Conservation (phyloP, 2,329 filamentous ascomycete genomes). For the Thermothelomyces thermophilus region DNA sequence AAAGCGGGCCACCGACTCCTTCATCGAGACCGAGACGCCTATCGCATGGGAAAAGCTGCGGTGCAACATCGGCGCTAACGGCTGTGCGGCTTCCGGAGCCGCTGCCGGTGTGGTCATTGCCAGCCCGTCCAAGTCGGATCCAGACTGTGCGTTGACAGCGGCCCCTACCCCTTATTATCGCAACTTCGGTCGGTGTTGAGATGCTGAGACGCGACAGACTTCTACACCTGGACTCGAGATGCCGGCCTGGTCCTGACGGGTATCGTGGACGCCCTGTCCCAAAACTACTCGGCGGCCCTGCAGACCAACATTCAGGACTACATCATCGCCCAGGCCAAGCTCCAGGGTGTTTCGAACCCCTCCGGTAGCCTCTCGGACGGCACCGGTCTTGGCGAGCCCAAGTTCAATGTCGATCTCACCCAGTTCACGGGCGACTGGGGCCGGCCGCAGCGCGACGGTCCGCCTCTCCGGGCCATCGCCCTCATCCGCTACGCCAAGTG, state of each 20-base stretch:
- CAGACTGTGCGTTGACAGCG: constrained; percentile 45
- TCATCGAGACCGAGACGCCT: constrained; percentile 45
- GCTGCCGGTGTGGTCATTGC: constrained; percentile 49
- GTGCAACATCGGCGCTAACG: constrained; percentile 53
- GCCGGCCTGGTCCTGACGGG: constrained; percentile 63
- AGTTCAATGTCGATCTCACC: constrained; percentile 59
- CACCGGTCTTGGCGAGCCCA: constrained; percentile 61
- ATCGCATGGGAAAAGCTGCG: constrained; percentile 47
- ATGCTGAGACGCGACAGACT: constrained; percentile 45
- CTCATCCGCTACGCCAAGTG: constrained; percentile 67
- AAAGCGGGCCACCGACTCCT: constrained; percentile 46
- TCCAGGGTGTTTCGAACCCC: constrained; percentile 63
- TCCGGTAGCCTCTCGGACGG: constrained; percentile 53
- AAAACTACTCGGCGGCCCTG: constrained; percentile 51
- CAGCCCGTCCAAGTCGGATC: constrained; percentile 46
- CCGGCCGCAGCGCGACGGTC: constrained; percentile 73
- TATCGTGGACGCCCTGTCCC: constrained; percentile 58
- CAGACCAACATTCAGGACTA: constrained; percentile 61
- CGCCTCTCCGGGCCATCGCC: constrained; percentile 67
- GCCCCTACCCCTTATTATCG: neutral
- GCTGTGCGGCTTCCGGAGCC: constrained; percentile 43
- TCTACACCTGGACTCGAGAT: constrained; percentile 73
- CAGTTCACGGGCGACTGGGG: constrained; percentile 66
- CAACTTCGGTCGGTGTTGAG: neutral
- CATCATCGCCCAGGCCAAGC: constrained; percentile 57